Evolutionary conservation across 495 filamentous ascomycete genomes (phyloP), one percentile per base, ranked within the genome.

Genomic region (Lindgomyces ingoldianus): DNA sequence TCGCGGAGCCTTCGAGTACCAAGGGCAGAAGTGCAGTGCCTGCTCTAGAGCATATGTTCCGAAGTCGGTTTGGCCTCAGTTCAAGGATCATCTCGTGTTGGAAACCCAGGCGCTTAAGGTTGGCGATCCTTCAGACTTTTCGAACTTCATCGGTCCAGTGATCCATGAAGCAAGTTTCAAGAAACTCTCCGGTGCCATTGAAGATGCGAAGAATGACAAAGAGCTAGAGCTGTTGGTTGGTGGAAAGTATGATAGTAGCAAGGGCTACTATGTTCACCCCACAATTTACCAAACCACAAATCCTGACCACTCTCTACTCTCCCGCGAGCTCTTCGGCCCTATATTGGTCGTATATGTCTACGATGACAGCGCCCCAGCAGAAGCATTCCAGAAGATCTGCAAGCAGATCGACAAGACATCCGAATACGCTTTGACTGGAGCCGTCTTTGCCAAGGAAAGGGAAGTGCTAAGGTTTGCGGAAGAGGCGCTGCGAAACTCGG

Each of bases 231-330:
- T 85, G 11, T 70, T 89, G 11, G 79, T 78, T 12, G 86, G 86
- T 45, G 86, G 86, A 27, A 77, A 76, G 36, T 84, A 86, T 68
- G 83, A 87, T 70, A 79, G 78, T 49, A 80, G 75, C 52, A 77
- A 81, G 64, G 86, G 86, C 68, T 89, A 84, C 79, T 89, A 81
- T 80, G 82, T 89, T 68, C 79, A 87, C 63, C 86, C 86, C 8
- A 89, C 86, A 57, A 81, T 88, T 69, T 89, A 89, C 79, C 75
- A 75, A 47, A 87, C 86, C 65, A 78, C 76, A n/a, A 86, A 88
- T 75, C 81, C 86, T 0, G 76, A 81, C 68, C 86, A 89, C 74
- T 79, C 77, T 48, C 82, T 87, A 57, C 79, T 89, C 21, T 79
- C 77, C 45, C 83, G 78, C 52, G 85, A 89, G 71, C 82, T 88